Base-by-base conservation (phyloP, 805 yeast species). In the Clavispora asparagi region DNA sequence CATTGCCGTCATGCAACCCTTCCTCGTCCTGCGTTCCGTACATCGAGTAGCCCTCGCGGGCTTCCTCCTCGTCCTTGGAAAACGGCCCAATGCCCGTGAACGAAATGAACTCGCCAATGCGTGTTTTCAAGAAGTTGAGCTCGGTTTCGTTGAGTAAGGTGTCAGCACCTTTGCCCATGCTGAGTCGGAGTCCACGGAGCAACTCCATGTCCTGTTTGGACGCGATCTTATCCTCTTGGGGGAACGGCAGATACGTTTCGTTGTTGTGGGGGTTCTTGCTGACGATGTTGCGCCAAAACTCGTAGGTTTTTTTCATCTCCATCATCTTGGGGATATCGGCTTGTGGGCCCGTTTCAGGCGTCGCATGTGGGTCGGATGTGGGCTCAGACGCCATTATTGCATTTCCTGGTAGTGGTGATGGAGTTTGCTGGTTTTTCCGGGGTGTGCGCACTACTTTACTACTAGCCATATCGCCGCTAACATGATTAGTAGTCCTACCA, bases 1-100 rank as follows among this genome's bases (percentile, higher is more conserved):
- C 50, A 44, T 67, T 62, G 9, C 65, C 71, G 8, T 60, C 69
- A 41, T 66, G 68, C 14, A 70, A 56, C 1, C 74, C 74, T 46
- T 62, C 69, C 53, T 70, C 74, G 49, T 70, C 74, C 39, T 59
- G 52, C 13, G 69, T 66, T 35, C 64, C 74, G 48, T 69, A 70
- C 11, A 38, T 48, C 47, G 32, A 52, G 41, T 26, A 53, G 43
- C 39, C 40, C 27, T 27, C 49, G 42, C 37, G 23, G 7, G 37
- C 17, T 9, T 44, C 46, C 27, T 52, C 53, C 17, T 47, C 48
- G 14, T 46, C 50, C 28, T 42, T 40, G n/a, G 37, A 33, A 17
- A 33, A 33, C 29, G 30, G 31, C 32, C 39, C 43, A 1, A 32
- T 19, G 8, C 43, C 43, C 6, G 39, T 23, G 39, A 41, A 41